phyloP scores from a whole-genome alignment of 2,329 filamentous ascomycete species.

The Corinectria fuckeliana region DNA sequence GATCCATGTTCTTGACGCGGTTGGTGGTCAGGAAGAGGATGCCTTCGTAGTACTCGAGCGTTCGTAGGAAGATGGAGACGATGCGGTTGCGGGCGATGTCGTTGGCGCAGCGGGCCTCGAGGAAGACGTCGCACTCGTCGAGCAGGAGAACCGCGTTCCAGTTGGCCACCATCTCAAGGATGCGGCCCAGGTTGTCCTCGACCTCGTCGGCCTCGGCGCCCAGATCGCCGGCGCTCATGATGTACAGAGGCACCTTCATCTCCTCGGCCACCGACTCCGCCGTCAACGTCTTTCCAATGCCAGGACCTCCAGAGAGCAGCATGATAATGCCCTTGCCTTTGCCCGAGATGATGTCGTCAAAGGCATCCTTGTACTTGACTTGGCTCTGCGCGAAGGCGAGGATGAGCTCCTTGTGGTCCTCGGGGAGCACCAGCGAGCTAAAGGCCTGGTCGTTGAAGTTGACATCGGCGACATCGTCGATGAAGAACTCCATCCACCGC shows the following conservation, averaged over 20 bases:
- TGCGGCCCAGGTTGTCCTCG: conserved; percentile 61
- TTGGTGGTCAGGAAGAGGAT: conserved; percentile 59
- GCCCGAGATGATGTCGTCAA: conserved; percentile 60
- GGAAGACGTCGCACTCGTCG: conserved; percentile 51
- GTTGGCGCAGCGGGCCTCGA: conserved; percentile 46
- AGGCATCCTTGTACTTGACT: conserved; percentile 48
- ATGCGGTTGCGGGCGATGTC: conserved; percentile 44
- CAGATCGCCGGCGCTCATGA: conserved; percentile 70
- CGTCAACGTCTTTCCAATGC: conserved; percentile 58
- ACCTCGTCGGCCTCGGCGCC: conserved; percentile 70
- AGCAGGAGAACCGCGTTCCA: conserved; percentile 50
- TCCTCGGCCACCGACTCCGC: conserved; percentile 58
- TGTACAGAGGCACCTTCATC: conserved; percentile 56
- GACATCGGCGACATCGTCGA: conserved; percentile 53
- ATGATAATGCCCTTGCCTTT: conserved; percentile 60
- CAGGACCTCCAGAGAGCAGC: conserved; percentile 55
- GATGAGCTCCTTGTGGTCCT: conserved; percentile 58
- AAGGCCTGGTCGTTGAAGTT: conserved; percentile 58
- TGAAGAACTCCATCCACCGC: conserved; percentile 56
- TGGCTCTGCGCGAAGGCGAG: conserved; percentile 57
- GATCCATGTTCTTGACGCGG: conserved; percentile 52
- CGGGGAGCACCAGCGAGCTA: conserved; percentile 54
- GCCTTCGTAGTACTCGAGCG: conserved; percentile 56
- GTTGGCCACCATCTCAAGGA: conserved; percentile 70
- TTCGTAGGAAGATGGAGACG: conserved; percentile 49